phyloP scores from a whole-genome alignment of 768 basidiomycete species.

The Termitomyces sp. region DNA sequence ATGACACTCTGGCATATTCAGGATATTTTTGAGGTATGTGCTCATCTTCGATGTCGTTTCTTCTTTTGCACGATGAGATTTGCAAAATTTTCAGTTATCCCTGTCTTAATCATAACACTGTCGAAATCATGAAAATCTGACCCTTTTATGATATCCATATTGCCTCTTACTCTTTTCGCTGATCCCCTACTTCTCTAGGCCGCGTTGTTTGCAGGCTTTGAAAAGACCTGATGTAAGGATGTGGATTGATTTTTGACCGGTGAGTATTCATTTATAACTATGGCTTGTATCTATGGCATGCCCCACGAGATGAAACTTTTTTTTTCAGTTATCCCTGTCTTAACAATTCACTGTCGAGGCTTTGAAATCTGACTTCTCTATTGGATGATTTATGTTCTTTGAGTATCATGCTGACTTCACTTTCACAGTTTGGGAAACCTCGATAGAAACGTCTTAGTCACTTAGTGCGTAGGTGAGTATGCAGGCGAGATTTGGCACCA shows the following conservation, averaged over 20 bases:
- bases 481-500: background rate
- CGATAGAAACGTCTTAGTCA: too few relatives aligned
- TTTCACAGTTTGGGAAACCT: background rate
- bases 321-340: conserved; percentile 32
- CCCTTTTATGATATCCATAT: background rate
- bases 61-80: conserved; percentile 19
- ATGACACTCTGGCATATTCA: background rate
- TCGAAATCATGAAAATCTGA: conserved; percentile 30
- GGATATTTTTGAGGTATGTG: background rate
- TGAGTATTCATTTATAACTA: conserved; percentile 1
- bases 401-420: background rate
- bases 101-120: conserved; percentile 26
- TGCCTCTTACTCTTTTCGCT: background rate
- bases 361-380: conserved; percentile 26
- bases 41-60: background rate
- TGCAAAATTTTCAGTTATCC: conserved; percentile 29
- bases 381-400: background rate
- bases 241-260: background rate
- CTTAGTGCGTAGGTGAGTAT: background rate
- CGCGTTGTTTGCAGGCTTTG: background rate
- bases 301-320: conserved; percentile 21
- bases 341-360: conserved; percentile 24
- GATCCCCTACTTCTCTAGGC: background rate
- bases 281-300: background rate
- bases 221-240: too few relatives aligned